Evolutionary conservation across 129 eudicot genomes (phyloP).

Genomic region (Tanacetum coccineum): DNA sequence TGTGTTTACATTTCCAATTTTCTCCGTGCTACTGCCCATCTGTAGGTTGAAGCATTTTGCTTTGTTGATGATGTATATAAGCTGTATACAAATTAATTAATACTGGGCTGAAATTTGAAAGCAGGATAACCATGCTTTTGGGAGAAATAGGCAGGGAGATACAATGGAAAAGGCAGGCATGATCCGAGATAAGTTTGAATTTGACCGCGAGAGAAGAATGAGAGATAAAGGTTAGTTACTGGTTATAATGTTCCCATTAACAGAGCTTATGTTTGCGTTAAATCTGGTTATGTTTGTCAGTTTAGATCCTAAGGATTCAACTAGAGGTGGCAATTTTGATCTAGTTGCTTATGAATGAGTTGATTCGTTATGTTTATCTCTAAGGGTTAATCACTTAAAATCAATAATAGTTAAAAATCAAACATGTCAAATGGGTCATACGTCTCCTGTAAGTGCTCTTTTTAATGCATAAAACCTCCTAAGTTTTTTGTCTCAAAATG

Average conservation of each 20-base stretch:
- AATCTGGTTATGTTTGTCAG: no score
- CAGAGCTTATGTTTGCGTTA: neutral
- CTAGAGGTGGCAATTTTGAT: no score
- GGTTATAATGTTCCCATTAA: neutral
- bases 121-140: constrained; percentile 55
- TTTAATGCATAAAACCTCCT: no score
- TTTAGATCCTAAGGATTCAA: no score
- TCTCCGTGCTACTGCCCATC: neutral
- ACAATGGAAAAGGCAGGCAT: constrained; percentile 52
- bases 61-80: neutral
- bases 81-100: constrained; percentile 8
- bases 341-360: no score
- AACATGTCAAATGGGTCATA: no score
- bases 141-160: constrained; percentile 55
- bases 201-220: constrained; percentile 91
- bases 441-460: no score
- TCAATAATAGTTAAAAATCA: no score
- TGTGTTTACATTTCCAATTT: no score
- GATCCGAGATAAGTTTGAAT: constrained; percentile 92
- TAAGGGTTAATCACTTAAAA: no score
- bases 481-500: no score
- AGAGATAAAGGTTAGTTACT: constrained; percentile 69
- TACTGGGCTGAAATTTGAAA: constrained; percentile 21
- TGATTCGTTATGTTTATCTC: no score
- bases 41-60: neutral